A percentile compares a stretch with the other conserved stretches of the same genome.
Conservation (phyloP, 192 early-diverging fungal species). For the Endogone sp. region DNA sequence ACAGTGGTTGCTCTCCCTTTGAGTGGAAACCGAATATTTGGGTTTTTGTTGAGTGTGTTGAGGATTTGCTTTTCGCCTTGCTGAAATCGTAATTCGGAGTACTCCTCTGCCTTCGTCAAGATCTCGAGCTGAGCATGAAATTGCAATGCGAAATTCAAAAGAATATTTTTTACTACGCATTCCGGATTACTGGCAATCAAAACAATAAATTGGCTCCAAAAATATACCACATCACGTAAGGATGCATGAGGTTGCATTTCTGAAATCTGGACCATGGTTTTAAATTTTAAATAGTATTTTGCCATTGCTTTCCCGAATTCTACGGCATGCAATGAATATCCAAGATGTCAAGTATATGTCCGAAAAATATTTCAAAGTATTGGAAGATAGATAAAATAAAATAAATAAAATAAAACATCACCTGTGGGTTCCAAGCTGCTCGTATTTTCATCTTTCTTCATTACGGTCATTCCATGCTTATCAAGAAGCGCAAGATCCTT, state of each 20-base stretch:
- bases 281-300: conserved; percentile 29
- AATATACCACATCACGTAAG: conserved; percentile 20
- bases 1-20: conserved; percentile 16
- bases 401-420: no score
- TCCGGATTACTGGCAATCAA: background rate
- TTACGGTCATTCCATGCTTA: conserved; percentile 12
- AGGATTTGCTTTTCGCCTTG: conserved; percentile 26
- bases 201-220: no score
- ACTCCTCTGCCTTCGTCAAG: conserved; percentile 25
- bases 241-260: background rate
- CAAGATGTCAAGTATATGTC: no score
- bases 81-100: conserved; percentile 12
- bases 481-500: conserved; percentile 20
- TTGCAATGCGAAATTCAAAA: no score
- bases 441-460: conserved; percentile 6
- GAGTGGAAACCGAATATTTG: conserved; percentile 23
- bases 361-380: no score
- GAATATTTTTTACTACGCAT: background rate
- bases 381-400: no score
- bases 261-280: conserved; percentile 20
- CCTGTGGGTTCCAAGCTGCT: background rate
- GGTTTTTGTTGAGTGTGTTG: conserved; percentile 26
- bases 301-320: conserved; percentile 32
- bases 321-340: no score
- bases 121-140: conserved; percentile 17